A percentile compares a stretch with the other conserved stretches of the same genome.
Evolutionary conservation across 108 stramenopile genomes (phyloP).

Genomic region (Fragilariopsis cylindrus): DNA sequence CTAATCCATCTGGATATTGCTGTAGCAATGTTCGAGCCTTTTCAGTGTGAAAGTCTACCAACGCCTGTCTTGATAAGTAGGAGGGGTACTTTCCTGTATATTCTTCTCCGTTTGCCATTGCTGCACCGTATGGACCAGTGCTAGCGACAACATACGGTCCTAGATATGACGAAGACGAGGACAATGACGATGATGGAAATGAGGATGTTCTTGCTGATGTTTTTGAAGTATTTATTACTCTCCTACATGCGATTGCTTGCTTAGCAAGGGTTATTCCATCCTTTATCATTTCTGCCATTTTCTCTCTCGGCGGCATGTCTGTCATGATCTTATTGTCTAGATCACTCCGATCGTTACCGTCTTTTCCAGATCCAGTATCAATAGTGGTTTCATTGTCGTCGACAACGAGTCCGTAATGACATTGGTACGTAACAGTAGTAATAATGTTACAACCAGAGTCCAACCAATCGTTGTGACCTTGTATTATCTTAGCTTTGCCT

Average conservation of each 20-base stretch:
- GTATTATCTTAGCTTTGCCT: conserved; percentile 34
- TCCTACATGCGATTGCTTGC: conserved; percentile 19
- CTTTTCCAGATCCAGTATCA: neutral
- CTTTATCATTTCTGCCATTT: conserved; percentile 40
- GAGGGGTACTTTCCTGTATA: conserved; percentile 53
- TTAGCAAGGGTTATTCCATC: conserved; percentile 43
- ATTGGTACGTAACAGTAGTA: conserved; percentile 71
- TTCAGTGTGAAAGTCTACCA: conserved; percentile 49
- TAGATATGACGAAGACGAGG: neutral
- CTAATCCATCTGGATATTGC: conserved; percentile 51
- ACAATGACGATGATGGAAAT: neutral
- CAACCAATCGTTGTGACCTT: conserved; percentile 58
- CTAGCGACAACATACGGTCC: conserved; percentile 46
- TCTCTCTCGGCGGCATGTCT: neutral
- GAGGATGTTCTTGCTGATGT: neutral
- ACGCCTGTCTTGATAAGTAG: conserved; percentile 12
- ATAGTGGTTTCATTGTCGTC: neutral
- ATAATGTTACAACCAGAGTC: conserved; percentile 48
- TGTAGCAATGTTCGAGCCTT: conserved; percentile 27
- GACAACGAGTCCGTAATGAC: conserved; percentile 41
- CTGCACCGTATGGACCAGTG: conserved; percentile 57
- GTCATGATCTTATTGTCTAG: neutral
- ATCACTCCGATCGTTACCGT: neutral
- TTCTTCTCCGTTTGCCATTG: conserved; percentile 63
- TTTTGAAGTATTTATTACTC: neutral